Conservation (phyloP, 2,329 filamentous ascomycete species). For the Didymella sp. region DNA sequence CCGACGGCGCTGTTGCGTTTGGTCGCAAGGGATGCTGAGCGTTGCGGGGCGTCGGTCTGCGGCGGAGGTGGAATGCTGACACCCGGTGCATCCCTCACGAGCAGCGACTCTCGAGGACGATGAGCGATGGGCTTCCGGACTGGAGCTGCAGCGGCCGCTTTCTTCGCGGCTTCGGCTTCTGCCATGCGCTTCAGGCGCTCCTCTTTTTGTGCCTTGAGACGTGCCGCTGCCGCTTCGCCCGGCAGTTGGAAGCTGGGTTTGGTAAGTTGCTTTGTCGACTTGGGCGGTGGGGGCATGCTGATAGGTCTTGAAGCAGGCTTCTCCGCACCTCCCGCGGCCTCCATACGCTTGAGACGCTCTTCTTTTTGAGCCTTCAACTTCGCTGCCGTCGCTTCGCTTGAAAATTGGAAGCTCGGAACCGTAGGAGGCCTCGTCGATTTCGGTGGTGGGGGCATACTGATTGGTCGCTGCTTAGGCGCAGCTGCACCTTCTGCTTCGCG, state of each 20-base stretch:
- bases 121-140: slow-evolving; percentile 56
- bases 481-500: slow-evolving; percentile 50
- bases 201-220: slow-evolving; percentile 42
- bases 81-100: slow-evolving; percentile 24
- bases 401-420: slow-evolving; percentile 59
- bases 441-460: slow-evolving; percentile 55
- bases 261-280: slow-evolving; percentile 60
- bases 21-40: slow-evolving; percentile 26
- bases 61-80: slow-evolving; percentile 25
- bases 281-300: slow-evolving; percentile 56
- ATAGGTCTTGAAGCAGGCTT: slow-evolving; percentile 51
- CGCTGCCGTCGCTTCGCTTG: slow-evolving; percentile 59
- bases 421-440: slow-evolving; percentile 62
- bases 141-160: slow-evolving; percentile 43
- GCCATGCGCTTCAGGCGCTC: slow-evolving; percentile 46
- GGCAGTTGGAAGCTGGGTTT: slow-evolving; percentile 60
- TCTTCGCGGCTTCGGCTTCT: slow-evolving; percentile 47
- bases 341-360: slow-evolving; percentile 36
- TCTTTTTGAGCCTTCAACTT: slow-evolving; percentile 45
- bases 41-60: slow-evolving; percentile 15
- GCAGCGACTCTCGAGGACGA: slow-evolving; percentile 16
- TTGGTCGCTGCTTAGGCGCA: slow-evolving; percentile 47
- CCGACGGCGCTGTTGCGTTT: slow-evolving; percentile 33
- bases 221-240: slow-evolving; percentile 58
- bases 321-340: slow-evolving; percentile 48